Conservation (phyloP, 164 flowering plant species). For the Sedum album region DNA sequence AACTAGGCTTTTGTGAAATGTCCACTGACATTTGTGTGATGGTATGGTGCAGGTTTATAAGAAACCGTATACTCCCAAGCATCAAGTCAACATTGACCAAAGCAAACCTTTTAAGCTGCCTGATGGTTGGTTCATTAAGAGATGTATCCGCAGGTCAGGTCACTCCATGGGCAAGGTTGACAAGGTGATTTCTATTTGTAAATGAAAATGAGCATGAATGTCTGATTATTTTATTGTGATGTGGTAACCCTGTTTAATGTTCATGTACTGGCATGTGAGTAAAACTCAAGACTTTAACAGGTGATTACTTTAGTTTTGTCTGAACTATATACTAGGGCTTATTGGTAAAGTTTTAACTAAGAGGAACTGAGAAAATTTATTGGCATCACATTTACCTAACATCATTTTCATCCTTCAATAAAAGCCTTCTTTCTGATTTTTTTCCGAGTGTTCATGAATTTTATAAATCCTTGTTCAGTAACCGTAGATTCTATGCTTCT, state of each 20-base stretch:
- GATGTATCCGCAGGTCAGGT: constrained; percentile 16
- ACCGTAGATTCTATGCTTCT: background rate
- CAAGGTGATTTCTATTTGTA: constrained; percentile 21
- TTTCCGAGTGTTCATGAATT: too few relatives aligned
- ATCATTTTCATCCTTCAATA: background rate
- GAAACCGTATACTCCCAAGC: background rate
- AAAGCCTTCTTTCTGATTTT: background rate
- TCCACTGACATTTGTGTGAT: background rate
- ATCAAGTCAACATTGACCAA: background rate
- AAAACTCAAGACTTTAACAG: too few relatives aligned
- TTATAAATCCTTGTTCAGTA: background rate
- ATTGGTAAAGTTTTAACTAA: too few relatives aligned
- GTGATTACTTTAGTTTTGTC: too few relatives aligned
- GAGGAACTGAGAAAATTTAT: too few relatives aligned
- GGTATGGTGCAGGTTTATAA: background rate
- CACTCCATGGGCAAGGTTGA: constrained; percentile 13
- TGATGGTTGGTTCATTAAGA: constrained; percentile 9
- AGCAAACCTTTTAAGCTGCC: background rate
- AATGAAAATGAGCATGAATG: background rate
- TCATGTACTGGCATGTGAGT: too few relatives aligned
- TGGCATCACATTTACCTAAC: too few relatives aligned
- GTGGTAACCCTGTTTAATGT: too few relatives aligned
- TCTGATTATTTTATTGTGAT: background rate
- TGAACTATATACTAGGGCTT: too few relatives aligned
- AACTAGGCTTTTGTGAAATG: background rate